Evolutionary conservation across 2,329 filamentous ascomycete genomes (phyloP), one percentile per base, ranked within the genome.

Genomic region (Fonsecaea pedrosoi): DNA sequence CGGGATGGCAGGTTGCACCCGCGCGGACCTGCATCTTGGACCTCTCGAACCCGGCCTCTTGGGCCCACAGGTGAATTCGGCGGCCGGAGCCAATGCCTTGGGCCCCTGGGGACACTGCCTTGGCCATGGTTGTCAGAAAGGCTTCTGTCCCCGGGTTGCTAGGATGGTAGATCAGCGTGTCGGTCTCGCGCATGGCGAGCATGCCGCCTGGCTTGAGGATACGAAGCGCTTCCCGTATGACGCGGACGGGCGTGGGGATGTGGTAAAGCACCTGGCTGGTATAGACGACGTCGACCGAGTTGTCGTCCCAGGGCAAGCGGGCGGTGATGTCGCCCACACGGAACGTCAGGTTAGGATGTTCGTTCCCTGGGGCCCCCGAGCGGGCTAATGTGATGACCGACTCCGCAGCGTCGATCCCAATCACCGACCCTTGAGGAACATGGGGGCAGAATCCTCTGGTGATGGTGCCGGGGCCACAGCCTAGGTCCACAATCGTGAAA

Each of bases 201-300:
- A 87, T 77, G 2, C 85, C 85, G 4, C 83, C 83, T 4, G 77
- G 75, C 71, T 83, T 85, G n/a, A 80, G 75, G 1, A 88, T 82
- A 0, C 83, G 80, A 15, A 80, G 78, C 82, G 88, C 85, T 69
- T 86, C 84, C 21, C 76, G 74, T 64, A 88, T 74, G 2, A 83
- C 82, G 1, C 74, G 71, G 0, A 84, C 74, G 0, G 85, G 85
- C 60, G 83, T 77, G 12, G 77, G 74, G 6, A 88, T 75, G 74
- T 89, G 86, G 67, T 82, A 80, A 9, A 89, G 77, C 3, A 88
- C 82, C 72, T 87, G 85, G 71, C 87, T 84, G n/a, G 81, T 82
- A 71, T 85, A 83, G 7, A 88, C 85, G 13, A 89, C 74, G 69
- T 89, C 87, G 67, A 88, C 88, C 1, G 78, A 74, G 21, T 75